Percentiles rank a stretch among this genome's conserved stretches.
These are phyloP conservation scores for Scutellaria galericulata DNA, from an alignment of 257 asterid genomes.

Conservation along the genomic window DNA sequence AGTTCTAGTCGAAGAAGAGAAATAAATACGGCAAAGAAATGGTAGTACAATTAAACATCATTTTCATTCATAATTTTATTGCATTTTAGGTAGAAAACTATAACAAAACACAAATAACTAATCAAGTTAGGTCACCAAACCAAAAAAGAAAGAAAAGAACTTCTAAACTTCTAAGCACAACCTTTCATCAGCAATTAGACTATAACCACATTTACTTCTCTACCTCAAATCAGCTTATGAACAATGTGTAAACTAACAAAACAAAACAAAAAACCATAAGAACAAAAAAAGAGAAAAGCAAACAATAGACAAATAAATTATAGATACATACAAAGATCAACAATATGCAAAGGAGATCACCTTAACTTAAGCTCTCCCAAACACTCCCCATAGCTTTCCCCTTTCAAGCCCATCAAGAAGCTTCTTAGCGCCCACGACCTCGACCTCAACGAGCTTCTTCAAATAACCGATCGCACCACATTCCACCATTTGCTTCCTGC, in stretches of 20 bases:
- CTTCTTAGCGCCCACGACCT: slow-evolving; percentile 82
- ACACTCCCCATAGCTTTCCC: slow-evolving; percentile 82
- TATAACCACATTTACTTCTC: slow-evolving; percentile 39
- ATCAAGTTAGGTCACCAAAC: slow-evolving; percentile 51
- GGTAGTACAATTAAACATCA: slow-evolving; percentile 25
- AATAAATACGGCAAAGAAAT: neutral
- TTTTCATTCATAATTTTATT: slow-evolving; percentile 35
- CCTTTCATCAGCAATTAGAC: slow-evolving; percentile 40
- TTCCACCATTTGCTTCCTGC: slow-evolving; percentile 72
- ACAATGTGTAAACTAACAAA: slow-evolving; percentile 45
- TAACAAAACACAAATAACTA: slow-evolving; percentile 24
- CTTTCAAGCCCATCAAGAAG: slow-evolving; percentile 64
- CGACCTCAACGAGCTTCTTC: slow-evolving; percentile 67
- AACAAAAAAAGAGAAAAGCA: slow-evolving; percentile 25
- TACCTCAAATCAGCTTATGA: slow-evolving; percentile 42
- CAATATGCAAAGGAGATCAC: slow-evolving; percentile 16
- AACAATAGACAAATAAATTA: slow-evolving; percentile 33
- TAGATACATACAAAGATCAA: slow-evolving; percentile 41
- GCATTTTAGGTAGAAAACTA: slow-evolving; percentile 29
- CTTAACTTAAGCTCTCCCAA: slow-evolving; percentile 43
- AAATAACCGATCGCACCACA: slow-evolving; percentile 65
- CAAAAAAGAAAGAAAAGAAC: slow-evolving; percentile 12
- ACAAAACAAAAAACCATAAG: neutral
- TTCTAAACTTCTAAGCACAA: slow-evolving; percentile 27
- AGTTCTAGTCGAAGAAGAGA: too few species aligned